Evolutionary conservation across 2,329 filamentous ascomycete species (phyloP).

Genomic region (Penicillium hordei): DNA sequence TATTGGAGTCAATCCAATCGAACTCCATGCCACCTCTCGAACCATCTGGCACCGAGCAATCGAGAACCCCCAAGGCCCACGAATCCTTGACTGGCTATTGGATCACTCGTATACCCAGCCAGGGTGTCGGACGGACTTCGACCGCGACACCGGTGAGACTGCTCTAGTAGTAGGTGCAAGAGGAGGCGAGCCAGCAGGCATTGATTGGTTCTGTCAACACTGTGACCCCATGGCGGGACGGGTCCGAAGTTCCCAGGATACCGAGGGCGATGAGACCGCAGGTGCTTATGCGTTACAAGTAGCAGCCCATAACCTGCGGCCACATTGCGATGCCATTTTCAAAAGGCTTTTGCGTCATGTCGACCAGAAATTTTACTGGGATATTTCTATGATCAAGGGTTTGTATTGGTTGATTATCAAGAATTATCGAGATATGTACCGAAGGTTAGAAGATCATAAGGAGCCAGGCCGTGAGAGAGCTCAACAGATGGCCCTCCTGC

Average conservation of each 20-base stretch:
- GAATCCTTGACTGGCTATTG: not conserved
- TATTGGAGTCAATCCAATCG: not conserved
- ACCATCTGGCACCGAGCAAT: constrained; percentile 7
- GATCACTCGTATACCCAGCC: not conserved
- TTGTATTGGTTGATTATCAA: constrained; percentile 5
- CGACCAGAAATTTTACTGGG: not conserved
- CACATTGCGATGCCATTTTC: not conserved
- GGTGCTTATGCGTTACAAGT: constrained; percentile 1
- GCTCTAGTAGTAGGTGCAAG: not conserved
- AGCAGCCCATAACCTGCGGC: not conserved
- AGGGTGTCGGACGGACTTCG: not conserved
- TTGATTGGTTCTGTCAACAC: constrained; percentile 5
- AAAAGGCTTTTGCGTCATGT: not conserved
- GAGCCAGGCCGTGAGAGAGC: not conserved
- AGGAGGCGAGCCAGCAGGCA: not conserved
- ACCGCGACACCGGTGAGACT: not conserved
- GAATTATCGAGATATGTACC: not conserved
- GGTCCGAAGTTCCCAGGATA: not conserved
- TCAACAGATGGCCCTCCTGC: not conserved
- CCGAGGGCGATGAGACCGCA: not conserved
- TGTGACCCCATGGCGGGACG: constrained; percentile 1
- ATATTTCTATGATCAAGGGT: not conserved
- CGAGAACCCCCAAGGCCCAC: not conserved
- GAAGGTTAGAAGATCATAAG: not conserved
- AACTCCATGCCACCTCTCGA: constrained; percentile 1